These are phyloP conservation scores for Clathrospora elynae DNA, from an alignment of 2,329 filamentous ascomycete species.

Conservation along the genomic window DNA sequence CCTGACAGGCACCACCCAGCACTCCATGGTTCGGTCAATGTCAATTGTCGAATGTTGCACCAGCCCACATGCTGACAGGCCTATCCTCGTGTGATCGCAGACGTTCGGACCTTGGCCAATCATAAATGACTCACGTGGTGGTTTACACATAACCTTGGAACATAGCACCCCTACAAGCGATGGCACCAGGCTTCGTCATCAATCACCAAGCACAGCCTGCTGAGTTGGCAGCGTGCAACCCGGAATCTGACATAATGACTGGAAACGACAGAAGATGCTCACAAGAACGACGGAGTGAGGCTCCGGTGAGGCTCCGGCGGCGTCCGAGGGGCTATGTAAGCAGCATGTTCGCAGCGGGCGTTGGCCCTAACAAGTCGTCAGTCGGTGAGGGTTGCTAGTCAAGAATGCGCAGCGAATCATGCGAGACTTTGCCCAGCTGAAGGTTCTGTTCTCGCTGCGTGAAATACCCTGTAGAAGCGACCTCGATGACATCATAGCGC, in stretches of 20 bases:
- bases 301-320: constrained; percentile 15
- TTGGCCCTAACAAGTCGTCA: not conserved
- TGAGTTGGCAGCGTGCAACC: constrained; percentile 30
- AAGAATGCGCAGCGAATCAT: constrained; percentile 17
- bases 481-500: constrained; percentile 18
- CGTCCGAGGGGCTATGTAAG: constrained; percentile 12
- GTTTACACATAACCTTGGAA: too few species aligned
- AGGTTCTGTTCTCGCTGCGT: constrained; percentile 16
- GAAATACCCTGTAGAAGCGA: constrained; percentile 11
- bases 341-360: constrained; percentile 12
- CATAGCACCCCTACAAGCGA: constrained; percentile 15
- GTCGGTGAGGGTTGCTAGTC: constrained; percentile 15
- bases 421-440: constrained; percentile 3
- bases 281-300: too few species aligned
- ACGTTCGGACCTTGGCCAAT: constrained; percentile 15
- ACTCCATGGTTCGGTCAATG: constrained; percentile 11
- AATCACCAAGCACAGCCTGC: constrained; percentile 21
- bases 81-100: constrained; percentile 17
- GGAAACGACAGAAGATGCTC: not conserved
- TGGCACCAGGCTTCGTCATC: constrained; percentile 27
- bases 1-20: constrained; percentile 17
- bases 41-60: constrained; percentile 14
- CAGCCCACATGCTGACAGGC: constrained; percentile 16
- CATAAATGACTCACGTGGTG: constrained; percentile 9
- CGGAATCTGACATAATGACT: constrained; percentile 19